Conservation (phyloP, 2,329 filamentous ascomycete species). For the Alternaria viburni region DNA sequence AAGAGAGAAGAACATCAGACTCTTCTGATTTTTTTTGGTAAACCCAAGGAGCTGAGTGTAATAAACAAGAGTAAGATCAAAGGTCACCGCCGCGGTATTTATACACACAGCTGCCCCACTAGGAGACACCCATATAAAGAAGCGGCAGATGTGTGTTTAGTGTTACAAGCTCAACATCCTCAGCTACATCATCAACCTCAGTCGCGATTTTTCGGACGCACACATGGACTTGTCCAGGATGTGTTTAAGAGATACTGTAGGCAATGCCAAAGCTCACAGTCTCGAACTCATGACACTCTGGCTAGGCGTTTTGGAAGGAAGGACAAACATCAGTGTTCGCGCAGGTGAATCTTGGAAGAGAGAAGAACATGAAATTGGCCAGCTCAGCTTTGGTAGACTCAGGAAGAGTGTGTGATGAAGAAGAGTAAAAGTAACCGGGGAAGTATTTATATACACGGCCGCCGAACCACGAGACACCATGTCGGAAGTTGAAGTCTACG, state of each 20-base stretch:
- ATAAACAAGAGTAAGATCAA: not conserved
- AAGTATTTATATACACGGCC: not conserved
- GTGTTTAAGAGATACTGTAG: not conserved
- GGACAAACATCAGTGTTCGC: not conserved
- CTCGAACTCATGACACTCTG: not conserved
- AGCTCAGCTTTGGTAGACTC: not conserved
- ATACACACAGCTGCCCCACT: not conserved
- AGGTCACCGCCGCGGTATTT: not conserved
- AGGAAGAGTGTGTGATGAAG: not conserved
- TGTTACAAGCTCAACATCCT: not conserved
- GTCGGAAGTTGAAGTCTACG: too few species aligned
- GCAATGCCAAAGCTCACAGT: not conserved
- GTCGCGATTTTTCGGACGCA: not conserved
- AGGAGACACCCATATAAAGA: not conserved
- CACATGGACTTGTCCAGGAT: not conserved
- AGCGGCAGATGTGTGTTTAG: not conserved
- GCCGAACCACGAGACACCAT: not conserved
- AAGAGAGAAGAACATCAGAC: too few species aligned
- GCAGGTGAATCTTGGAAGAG: too few species aligned
- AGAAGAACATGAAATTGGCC: too few species aligned
- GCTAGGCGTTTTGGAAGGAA: not conserved
- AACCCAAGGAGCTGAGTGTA: not conserved
- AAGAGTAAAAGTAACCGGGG: not conserved
- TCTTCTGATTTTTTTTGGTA: too few species aligned
- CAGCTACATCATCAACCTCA: not conserved